These are phyloP conservation scores for Elaeis guineensis DNA, from an alignment of 176 grass and related monocot species.

Conservation along the genomic window DNA sequence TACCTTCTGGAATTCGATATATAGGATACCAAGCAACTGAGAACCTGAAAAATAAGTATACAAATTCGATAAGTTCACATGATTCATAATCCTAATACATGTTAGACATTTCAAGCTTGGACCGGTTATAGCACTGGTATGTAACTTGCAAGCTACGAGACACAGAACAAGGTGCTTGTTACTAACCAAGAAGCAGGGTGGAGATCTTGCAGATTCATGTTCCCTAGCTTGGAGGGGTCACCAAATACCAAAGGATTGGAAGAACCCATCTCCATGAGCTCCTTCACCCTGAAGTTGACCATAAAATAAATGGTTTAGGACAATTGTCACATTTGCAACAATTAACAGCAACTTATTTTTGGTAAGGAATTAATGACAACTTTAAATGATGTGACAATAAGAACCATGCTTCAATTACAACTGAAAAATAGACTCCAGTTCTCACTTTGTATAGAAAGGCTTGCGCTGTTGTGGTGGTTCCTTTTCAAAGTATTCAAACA, in stretches of 20 bases:
- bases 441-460: constrained; percentile 5
- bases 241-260: constrained; percentile 1
- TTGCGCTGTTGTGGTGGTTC: constrained; percentile 2
- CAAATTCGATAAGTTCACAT: too few species aligned
- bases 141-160: neutral
- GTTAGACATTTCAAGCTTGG: neutral
- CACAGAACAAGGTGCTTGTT: neutral
- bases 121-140: neutral
- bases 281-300: neutral
- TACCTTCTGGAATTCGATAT: constrained; percentile 15
- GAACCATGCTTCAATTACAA: too few species aligned
- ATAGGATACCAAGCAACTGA: constrained; percentile 17
- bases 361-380: too few species aligned
- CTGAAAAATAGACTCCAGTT: neutral
- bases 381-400: too few species aligned
- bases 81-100: too few species aligned
- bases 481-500: neutral
- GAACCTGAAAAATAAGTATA: constrained; percentile 1
- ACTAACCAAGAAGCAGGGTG: constrained; percentile 15
- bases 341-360: neutral
- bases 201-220: constrained; percentile 2
- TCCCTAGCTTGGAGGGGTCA: constrained; percentile 2
- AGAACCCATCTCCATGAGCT: constrained; percentile 1
- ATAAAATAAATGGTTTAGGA: neutral
- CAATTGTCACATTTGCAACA: neutral